Base-by-base conservation (phyloP, 495 filamentous ascomycete species). In the Massariosphaeria phaeospora region DNA sequence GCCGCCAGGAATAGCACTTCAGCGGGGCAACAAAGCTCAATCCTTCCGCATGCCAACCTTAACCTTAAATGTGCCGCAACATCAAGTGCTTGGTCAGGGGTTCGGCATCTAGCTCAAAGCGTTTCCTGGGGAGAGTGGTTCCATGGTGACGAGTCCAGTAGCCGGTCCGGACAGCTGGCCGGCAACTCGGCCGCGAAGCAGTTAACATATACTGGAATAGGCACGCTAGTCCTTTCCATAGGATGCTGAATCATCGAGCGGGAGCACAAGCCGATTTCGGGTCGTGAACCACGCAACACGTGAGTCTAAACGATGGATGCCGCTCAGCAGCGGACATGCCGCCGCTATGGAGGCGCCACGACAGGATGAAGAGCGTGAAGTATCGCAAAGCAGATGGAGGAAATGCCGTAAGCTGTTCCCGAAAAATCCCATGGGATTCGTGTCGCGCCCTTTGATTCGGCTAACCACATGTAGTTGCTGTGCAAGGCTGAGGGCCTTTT, bases 61-160 rank as follows among this genome's bases (percentile, higher is more conserved):
- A 59, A 54, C 48, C 43, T 59, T 59, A 59, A 59, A 53, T 36
- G 17, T 29, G 29, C 55, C 13, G 24, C 48, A 40, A 18, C 39
- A 43, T 23, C n/a, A n/a, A 25, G 31, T 21, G 9, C 15, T 44
- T 26, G 38, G 45, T 57, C 54, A 57, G 45, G 54, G 54, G 24
- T 33, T 1, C 18, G 15, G 15, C 23, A 7, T 2, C 26, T 3
- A 36, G 45, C 34, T 34, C 24, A 2, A 6, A 7, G 23, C 27
- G 17, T 20, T 38, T 39, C 12, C n/a, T 45, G 34, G 6, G 34
- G 1, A 29, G 11, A 23, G 20, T 18, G 13, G 24, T 3, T 48
- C 43, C 2, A 24, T 27, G 12, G 27, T 25, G 18, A 26, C 6
- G 27, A 49, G 8, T 34, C 6, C 25, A 30, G 49, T 23, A 20